Conservation (phyloP, 148 eudicot species). For the Bassia scoparia region DNA sequence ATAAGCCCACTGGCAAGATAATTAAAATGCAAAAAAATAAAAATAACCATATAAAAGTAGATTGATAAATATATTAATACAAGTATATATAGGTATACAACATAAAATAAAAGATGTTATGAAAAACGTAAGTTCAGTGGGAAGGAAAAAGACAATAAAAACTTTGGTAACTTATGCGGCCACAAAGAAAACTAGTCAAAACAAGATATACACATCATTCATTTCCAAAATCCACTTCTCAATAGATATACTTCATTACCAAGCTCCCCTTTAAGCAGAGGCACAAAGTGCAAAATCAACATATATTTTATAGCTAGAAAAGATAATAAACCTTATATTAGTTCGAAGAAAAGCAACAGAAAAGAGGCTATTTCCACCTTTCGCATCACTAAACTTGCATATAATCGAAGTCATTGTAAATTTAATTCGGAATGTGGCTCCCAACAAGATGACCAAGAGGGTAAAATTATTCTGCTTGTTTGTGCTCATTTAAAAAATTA, state of each 20-base stretch:
- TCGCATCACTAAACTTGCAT: background rate
- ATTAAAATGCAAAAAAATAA: background rate
- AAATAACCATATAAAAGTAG: no score
- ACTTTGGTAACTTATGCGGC: background rate
- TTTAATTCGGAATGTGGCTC: no score
- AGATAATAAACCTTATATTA: no score
- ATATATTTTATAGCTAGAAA: background rate
- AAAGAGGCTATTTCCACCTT: no score
- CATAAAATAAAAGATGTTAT: no score
- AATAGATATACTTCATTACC: background rate
- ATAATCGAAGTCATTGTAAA: background rate
- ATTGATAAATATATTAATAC: no score
- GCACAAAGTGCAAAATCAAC: background rate
- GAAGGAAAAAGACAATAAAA: background rate
- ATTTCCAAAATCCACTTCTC: background rate
- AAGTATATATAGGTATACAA: no score
- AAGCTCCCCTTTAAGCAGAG: background rate
- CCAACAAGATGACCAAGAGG: no score
- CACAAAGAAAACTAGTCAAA: background rate
- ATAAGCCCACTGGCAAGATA: background rate
- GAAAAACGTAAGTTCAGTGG: no score
- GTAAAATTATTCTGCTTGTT: no score
- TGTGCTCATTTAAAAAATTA: no score
- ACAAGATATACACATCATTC: background rate
- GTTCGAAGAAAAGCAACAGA: no score